Evolutionary conservation across 2,329 filamentous ascomycete genomes (phyloP).

Genomic region (Falciphora oryzae): DNA sequence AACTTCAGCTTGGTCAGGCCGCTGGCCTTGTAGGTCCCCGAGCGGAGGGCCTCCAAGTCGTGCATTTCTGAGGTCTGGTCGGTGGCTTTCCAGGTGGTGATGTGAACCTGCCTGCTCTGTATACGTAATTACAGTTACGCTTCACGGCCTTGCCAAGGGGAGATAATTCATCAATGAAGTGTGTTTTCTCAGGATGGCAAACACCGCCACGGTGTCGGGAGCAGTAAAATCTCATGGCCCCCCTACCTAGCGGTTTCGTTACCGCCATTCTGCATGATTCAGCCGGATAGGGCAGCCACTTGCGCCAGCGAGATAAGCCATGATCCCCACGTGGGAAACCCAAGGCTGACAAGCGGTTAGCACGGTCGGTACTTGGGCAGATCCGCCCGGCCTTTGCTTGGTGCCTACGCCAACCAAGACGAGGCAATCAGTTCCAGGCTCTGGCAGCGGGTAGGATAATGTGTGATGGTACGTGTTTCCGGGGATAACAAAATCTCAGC

Average conservation of each 20-base stretch:
- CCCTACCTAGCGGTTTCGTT: slow-evolving; percentile 1
- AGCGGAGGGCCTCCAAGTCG: slow-evolving; percentile 24
- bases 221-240: background rate
- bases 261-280: slow-evolving; percentile 10
- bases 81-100: background rate
- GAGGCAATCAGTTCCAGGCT: too few species aligned
- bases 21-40: slow-evolving; percentile 25
- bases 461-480: too few species aligned
- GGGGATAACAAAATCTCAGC: too few species aligned
- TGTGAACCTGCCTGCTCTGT: background rate
- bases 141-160: background rate
- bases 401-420: too few species aligned
- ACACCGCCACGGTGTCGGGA: background rate
- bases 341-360: background rate
- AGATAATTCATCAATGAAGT: background rate
- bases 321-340: slow-evolving; percentile 10
- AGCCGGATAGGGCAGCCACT: background rate
- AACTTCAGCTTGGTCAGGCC: slow-evolving; percentile 30
- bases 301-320: slow-evolving; percentile 7
- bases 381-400: background rate
- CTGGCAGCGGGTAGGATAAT: too few species aligned
- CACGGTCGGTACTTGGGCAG: background rate
- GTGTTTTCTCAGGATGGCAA: background rate
- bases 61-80: slow-evolving; percentile 21
- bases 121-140: background rate